Evolutionary conservation across 805 yeast species (phyloP).

Genomic region (Torulaspora indica): DNA sequence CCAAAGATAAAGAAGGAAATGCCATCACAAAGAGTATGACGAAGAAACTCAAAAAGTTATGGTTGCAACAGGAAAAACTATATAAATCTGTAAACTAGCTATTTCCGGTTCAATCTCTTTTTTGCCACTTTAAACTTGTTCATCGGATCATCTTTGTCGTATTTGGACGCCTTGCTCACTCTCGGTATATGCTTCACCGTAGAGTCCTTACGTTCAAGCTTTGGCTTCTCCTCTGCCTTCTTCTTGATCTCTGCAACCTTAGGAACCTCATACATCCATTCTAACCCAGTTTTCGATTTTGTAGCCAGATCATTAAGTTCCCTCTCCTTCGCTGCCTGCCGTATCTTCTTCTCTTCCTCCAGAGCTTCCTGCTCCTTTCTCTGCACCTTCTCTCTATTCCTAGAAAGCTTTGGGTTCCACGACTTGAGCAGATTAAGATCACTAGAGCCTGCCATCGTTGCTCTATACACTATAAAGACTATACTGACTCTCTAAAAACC

Average conservation of each 20-base stretch:
- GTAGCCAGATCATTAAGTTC: conserved; percentile 47
- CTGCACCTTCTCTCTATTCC: conserved; percentile 84
- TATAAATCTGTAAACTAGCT: conserved; percentile 40
- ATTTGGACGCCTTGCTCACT: conserved; percentile 8
- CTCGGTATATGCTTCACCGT: conserved; percentile 2
- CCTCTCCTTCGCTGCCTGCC: conserved; percentile 60
- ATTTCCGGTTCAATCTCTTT: neutral
- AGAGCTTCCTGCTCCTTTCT: conserved; percentile 70
- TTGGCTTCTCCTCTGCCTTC: conserved; percentile 12
- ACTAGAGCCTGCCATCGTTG: conserved; percentile 43
- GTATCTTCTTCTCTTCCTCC: conserved; percentile 60
- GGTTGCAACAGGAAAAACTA: conserved; percentile 76
- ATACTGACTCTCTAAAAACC: conserved; percentile 65
- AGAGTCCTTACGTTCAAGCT: neutral
- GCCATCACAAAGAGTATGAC: conserved; percentile 79
- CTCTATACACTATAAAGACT: neutral
- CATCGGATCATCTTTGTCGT: conserved; percentile 32
- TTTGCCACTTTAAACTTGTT: conserved; percentile 15
- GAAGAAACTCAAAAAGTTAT: conserved; percentile 76
- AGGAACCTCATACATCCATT: conserved; percentile 82
- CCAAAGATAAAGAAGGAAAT: conserved; percentile 68
- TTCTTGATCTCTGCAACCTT: conserved; percentile 12
- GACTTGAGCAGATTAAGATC: conserved; percentile 89
- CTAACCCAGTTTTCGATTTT: conserved; percentile 46
- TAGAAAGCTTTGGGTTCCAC: conserved; percentile 89